Conservation (phyloP, 2,329 filamentous ascomycete species). For the Alternaria sp. region DNA sequence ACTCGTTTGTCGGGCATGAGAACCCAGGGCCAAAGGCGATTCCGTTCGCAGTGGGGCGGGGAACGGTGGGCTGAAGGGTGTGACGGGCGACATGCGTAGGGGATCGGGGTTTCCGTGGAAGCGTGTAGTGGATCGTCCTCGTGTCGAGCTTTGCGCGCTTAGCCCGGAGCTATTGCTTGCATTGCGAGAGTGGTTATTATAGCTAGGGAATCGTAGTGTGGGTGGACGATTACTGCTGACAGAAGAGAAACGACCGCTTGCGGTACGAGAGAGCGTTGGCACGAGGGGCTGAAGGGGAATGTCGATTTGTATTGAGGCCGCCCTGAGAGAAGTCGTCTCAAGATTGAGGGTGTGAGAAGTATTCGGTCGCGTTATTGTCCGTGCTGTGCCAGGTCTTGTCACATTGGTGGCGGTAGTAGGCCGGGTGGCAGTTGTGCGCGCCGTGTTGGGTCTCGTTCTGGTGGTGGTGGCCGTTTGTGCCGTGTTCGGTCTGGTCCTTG, state of each 20-base stretch:
- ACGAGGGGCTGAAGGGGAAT: conserved; percentile 14
- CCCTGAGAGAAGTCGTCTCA: not conserved
- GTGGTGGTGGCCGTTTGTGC: conserved; percentile 8
- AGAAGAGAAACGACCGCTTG: conserved; percentile 19
- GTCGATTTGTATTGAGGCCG: conserved; percentile 1
- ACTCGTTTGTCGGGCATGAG: conserved; percentile 22
- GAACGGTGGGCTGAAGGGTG: conserved; percentile 22
- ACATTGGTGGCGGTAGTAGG: not conserved
- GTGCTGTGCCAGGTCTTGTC: conserved; percentile 1
- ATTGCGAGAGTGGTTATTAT: conserved; percentile 23
- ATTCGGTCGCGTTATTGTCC: not conserved
- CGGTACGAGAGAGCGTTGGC: conserved; percentile 22
- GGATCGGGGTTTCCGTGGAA: conserved; percentile 28
- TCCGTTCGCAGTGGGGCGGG: conserved; percentile 24
- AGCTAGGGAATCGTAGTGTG: conserved; percentile 9
- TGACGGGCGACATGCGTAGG: conserved; percentile 34
- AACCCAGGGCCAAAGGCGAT: conserved; percentile 21
- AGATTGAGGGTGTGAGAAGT: conserved; percentile 1
- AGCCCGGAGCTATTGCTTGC: conserved; percentile 18
- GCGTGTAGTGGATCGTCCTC: conserved; percentile 8
- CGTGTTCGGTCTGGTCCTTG: conserved; percentile 13
- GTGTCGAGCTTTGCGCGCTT: conserved; percentile 13
- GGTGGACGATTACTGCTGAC: conserved; percentile 9
- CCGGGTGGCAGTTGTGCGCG: conserved; percentile 1
- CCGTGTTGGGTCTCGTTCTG: not conserved